Conservation (phyloP, 2,329 filamentous ascomycete genomes). For the Alternaria ventricosa region DNA sequence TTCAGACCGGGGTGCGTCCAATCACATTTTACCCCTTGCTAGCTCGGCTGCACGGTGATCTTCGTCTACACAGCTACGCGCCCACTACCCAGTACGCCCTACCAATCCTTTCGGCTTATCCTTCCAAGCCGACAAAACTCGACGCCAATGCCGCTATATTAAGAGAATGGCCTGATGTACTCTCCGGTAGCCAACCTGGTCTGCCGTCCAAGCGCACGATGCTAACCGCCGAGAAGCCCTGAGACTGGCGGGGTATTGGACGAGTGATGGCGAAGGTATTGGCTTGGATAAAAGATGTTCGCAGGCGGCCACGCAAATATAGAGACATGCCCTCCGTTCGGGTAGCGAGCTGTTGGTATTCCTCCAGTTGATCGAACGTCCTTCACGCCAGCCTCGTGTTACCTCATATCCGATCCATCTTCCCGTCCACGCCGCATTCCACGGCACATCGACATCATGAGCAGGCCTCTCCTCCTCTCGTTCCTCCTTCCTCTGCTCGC, state of each 20-base stretch:
- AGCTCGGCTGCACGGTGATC: constrained; percentile 39
- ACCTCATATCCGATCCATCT: constrained; percentile 28
- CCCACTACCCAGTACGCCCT: constrained; percentile 28
- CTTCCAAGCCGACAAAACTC: constrained; percentile 33
- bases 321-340: constrained; percentile 36
- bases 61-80: constrained; percentile 43
- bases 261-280: constrained; percentile 25
- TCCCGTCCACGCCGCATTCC: constrained; percentile 20
- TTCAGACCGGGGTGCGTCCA: constrained; percentile 31
- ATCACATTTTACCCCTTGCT: constrained; percentile 25
- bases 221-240: constrained; percentile 37
- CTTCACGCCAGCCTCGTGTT: constrained; percentile 39
- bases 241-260: constrained; percentile 35
- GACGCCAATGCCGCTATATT: constrained; percentile 39
- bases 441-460: constrained; percentile 31
- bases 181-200: constrained; percentile 29
- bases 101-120: constrained; percentile 39
- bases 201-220: constrained; percentile 33
- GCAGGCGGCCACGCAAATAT: constrained; percentile 40
- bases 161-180: constrained; percentile 30
- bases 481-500: constrained; percentile 37
- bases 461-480: constrained; percentile 30
- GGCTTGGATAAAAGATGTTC: constrained; percentile 28
- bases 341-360: constrained; percentile 33
- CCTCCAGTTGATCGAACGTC: constrained; percentile 38